These are phyloP conservation scores for Colletotrichum tabaci DNA, from an alignment of 2,329 filamentous ascomycete genomes.

Conservation along the genomic window DNA sequence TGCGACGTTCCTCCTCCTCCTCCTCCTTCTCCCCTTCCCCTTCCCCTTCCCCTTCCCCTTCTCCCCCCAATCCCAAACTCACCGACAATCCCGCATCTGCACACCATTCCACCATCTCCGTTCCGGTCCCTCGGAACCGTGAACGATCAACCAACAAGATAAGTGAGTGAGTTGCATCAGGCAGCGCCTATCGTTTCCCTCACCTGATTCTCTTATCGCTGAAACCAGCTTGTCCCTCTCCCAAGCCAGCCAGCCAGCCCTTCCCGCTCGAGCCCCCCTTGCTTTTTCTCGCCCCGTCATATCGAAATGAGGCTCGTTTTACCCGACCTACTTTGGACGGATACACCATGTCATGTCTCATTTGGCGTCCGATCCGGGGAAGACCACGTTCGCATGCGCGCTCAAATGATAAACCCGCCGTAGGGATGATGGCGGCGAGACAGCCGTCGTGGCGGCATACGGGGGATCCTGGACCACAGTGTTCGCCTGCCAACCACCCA, in stretches of 20 bases:
- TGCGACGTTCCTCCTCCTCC: conserved; percentile 1
- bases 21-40: not conserved
- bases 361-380: conserved; percentile 35
- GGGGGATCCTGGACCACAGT: conserved; percentile 20
- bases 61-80: conserved; percentile 35
- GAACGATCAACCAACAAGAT: too few relatives aligned
- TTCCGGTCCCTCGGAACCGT: conserved; percentile 12
- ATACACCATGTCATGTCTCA: conserved; percentile 26
- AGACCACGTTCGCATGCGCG: conserved; percentile 30
- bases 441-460: not conserved
- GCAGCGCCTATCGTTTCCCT: not conserved
- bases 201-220: conserved; percentile 17
- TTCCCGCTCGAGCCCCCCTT: conserved; percentile 12
- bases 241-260: not conserved
- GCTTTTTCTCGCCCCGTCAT: not conserved
- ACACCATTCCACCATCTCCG: conserved; percentile 22
- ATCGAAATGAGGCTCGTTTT: conserved; percentile 38
- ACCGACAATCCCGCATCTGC: conserved; percentile 33
- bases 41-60: not conserved
- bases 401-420: conserved; percentile 14
- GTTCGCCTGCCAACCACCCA: conserved; percentile 4
- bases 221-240: conserved; percentile 10
- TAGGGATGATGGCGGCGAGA: conserved; percentile 34
- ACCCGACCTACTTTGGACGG: not conserved
- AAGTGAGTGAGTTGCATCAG: too few relatives aligned